Evolutionary conservation across 192 early-diverging fungal genomes (phyloP), one percentile per base, ranked within the genome.

Genomic region (Mortierella claussenii): DNA sequence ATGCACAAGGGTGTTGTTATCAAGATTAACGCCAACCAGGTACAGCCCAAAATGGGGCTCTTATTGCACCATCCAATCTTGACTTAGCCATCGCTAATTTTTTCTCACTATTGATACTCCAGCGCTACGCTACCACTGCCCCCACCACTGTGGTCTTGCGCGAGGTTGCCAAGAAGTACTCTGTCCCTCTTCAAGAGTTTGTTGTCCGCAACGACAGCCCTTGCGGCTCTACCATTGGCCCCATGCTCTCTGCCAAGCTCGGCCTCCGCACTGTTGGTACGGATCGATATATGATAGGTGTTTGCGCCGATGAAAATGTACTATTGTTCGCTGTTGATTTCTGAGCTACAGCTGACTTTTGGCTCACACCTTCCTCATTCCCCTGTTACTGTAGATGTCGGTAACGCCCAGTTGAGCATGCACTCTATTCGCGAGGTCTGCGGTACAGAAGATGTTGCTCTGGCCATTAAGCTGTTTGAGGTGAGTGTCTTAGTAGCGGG

Each of bases 141-240:
- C 89, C 85, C 18, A 92, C 92, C 8, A 86, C 87, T 26, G 67
- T 90, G 5, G 83, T 94, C 27, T 82, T 95, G 59, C 89, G 89
- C 45, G 90, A 95, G 58, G 83, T 93, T 49, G 96, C 93, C 58
- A 85, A 87, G 61, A 90, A 90, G 67, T 81, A 88, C 56, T 78
- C 79, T 47, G 91, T 98, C 24, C 94, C 92, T 17, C 57, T 97
- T 60, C 97, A 98, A 86, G 89, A 94, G 82, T 92, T 93, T 83
- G 89, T 94, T 60, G 91, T 98, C 27, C 85, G 96, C 64, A 98
- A 97, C 70, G 98, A 99, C 69, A 92, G 88, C 49, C 86, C 95
- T 9, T 98, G 98, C 74, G 98, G 98, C 4, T 93, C 91, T 21
- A 98, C 97, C 18, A 99, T 99, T 76, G 98, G 98, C 4, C 98